phyloP scores from a whole-genome alignment of 805 yeast genomes.

The Nakazawaea ambrosiae region DNA sequence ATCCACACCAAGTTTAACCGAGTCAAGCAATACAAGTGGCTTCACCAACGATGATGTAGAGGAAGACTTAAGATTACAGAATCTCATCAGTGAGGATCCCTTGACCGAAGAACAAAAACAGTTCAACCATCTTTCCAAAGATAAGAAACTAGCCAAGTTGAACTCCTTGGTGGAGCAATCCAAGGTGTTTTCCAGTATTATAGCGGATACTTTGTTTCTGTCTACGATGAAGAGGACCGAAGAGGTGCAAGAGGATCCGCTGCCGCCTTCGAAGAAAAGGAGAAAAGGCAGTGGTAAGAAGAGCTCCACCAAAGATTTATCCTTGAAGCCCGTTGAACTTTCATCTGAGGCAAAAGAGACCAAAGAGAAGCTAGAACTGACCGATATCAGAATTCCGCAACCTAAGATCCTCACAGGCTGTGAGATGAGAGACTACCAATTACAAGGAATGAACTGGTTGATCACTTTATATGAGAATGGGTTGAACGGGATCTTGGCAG shows the following conservation, averaged over 20 bases:
- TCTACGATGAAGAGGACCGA: slow-evolving; percentile 10
- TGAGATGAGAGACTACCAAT: slow-evolving; percentile 71
- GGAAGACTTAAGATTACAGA: slow-evolving; percentile 19
- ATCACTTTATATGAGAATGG: slow-evolving; percentile 88
- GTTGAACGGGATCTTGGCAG: slow-evolving; percentile 89
- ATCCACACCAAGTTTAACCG: slow-evolving; percentile 3
- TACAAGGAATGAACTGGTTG: slow-evolving; percentile 89
- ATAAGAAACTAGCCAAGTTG: slow-evolving; percentile 56
- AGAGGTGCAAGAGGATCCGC: slow-evolving; percentile 14
- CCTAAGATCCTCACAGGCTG: slow-evolving; percentile 53
- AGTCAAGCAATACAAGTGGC: neutral
- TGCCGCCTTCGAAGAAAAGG: slow-evolving; percentile 19
- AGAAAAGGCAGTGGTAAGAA: slow-evolving; percentile 14
- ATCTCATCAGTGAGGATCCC: slow-evolving; percentile 16
- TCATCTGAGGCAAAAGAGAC: slow-evolving; percentile 15
- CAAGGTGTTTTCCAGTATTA: slow-evolving; percentile 79
- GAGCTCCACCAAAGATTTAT: slow-evolving; percentile 4
- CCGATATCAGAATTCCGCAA: slow-evolving; percentile 25
- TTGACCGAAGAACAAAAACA: slow-evolving; percentile 26
- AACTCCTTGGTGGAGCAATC: slow-evolving; percentile 79
- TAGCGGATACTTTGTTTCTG: slow-evolving; percentile 68
- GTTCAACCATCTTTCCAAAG: slow-evolving; percentile 40
- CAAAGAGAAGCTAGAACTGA: slow-evolving; percentile 12
- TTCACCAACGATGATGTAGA: slow-evolving; percentile 4
- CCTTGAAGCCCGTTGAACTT: slow-evolving; percentile 4